phyloP scores from a whole-genome alignment of 2,329 filamentous ascomycete genomes.

The Aspergillus costaricaensis region DNA sequence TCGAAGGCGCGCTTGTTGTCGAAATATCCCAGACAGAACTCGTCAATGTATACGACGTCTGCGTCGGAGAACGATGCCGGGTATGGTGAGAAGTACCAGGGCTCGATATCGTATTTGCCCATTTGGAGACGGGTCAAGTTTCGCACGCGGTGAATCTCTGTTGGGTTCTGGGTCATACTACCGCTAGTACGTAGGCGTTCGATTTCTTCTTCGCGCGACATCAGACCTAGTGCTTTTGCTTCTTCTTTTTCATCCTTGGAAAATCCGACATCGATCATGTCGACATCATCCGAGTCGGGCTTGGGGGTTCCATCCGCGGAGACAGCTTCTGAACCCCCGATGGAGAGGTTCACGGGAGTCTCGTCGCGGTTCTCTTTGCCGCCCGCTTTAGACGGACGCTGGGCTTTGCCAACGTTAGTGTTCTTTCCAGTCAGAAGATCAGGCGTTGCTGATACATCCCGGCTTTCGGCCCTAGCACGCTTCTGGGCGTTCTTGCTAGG shows the following conservation, averaged over 20 bases:
- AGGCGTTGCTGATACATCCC: slow-evolving; percentile 60
- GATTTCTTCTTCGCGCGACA: slow-evolving; percentile 81
- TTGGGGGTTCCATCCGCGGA: slow-evolving; percentile 45
- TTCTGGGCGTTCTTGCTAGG: slow-evolving; percentile 63
- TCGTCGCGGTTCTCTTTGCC: slow-evolving; percentile 61
- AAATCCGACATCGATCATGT: slow-evolving; percentile 45
- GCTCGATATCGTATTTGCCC: slow-evolving; percentile 86
- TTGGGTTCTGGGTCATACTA: slow-evolving; percentile 98
- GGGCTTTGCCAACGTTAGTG: slow-evolving; percentile 47
- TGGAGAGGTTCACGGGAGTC: slow-evolving; percentile 35
- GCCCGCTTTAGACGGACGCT: slow-evolving; percentile 57
- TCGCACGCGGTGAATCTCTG: slow-evolving; percentile 91
- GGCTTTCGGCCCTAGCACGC: slow-evolving; percentile 47
- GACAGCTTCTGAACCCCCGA: slow-evolving; percentile 38
- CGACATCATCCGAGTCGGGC: slow-evolving; percentile 43
- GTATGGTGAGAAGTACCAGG: slow-evolving; percentile 99
- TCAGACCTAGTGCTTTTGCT: slow-evolving; percentile 41
- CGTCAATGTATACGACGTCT: slow-evolving; percentile 93
- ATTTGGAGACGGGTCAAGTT: slow-evolving; percentile 95
- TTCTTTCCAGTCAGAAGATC: slow-evolving; percentile 54
- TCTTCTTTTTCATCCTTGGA: slow-evolving; percentile 40
- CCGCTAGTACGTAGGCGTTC: slow-evolving; percentile 92
- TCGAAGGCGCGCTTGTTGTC: slow-evolving; percentile 78
- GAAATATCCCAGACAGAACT: slow-evolving; percentile 93
- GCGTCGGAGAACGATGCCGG: slow-evolving; percentile 84